Base-by-base conservation (phyloP, 208 protist genomes). In the Endotrypanum monterogeii region DNA sequence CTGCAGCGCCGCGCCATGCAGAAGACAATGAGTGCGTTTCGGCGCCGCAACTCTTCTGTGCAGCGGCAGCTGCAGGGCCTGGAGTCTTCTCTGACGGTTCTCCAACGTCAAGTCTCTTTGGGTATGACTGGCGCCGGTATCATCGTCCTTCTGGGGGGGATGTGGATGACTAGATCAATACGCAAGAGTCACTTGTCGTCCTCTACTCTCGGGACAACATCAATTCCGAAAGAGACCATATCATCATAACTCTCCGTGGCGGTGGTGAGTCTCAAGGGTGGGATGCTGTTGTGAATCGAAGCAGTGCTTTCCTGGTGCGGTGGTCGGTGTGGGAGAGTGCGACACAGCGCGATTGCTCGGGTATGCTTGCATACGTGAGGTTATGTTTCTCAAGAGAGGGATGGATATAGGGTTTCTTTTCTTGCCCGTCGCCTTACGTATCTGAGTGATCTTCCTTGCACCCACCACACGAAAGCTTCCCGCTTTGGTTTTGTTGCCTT, bases 91-190 rank as follows among this genome's bases (percentile, higher is more conserved):
- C 41, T 80, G n/a, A 23, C 18, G n/a, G 44, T 46, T 0, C 44
- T 75, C 67, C 76, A 80, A 63, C 62, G 67, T 3, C 76, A 80
- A 20, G 50, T 80, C 62, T 71, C 54, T 46, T 61, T 39, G 1
- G 62, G 76, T 46, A 65, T 71, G 62, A 28, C 57, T 46, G 76
- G 76, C 32, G 69, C 69, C 5, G 67, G 69, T 5, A 35, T 80
- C 30, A 1, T 71, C 30, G 1, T 71, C 52, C 63, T 80, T 61
- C 37, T 80, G 16, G 70, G 54, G 5, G 69, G 61, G 9, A 37
- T 74, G 61, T 80, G 76, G 76, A 16, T n/a, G 18, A 80, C 76
- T 30, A 68, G 69, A 12, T 69, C 61, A 23, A 41, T 62, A 54
- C 69, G 63, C n/a, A 55, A 8, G 1, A 30, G 55, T 14, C 68